phyloP scores from a whole-genome alignment of 345 rosid genomes.

The Citrus sp. region DNA sequence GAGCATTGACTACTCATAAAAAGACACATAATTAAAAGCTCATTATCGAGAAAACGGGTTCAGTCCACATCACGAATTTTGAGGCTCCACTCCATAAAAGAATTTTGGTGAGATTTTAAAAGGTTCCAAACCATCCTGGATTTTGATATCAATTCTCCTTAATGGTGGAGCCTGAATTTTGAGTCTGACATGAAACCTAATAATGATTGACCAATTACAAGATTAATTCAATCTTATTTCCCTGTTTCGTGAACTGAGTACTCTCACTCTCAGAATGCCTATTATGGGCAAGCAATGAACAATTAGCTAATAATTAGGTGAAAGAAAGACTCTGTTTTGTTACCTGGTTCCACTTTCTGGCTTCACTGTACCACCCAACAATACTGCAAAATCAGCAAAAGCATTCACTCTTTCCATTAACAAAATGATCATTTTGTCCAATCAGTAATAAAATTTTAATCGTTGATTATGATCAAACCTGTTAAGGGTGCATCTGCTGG shows the following conservation, averaged over 20 bases:
- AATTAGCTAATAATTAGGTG: not conserved
- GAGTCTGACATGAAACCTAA: not conserved
- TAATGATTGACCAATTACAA: not conserved
- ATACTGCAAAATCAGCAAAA: constrained; percentile 45
- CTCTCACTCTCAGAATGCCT: not conserved
- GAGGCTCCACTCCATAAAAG: constrained; percentile 14
- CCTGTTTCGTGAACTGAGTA: not conserved
- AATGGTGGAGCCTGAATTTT: constrained; percentile 16
- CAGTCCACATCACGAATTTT: not conserved
- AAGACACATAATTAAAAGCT: not conserved
- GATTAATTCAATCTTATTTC: not conserved
- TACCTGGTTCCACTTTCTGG: constrained; percentile 99
- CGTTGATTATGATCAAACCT: constrained; percentile 36
- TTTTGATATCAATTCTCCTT: constrained; percentile 18
- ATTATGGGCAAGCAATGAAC: not conserved
- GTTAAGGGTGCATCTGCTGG: constrained; percentile 91
- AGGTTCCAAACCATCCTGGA: constrained; percentile 5
- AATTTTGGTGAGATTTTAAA: not conserved
- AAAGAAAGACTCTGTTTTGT: constrained; percentile 2
- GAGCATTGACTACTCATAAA: not conserved
- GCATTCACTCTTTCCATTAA: not conserved
- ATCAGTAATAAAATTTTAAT: too few species aligned
- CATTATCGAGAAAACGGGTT: not conserved
- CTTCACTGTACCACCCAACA: constrained; percentile 73
- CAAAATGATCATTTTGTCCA: not conserved